These are phyloP conservation scores for Sporobolomyces phaffii DNA, from an alignment of 768 basidiomycete species.

Conservation along the genomic window DNA sequence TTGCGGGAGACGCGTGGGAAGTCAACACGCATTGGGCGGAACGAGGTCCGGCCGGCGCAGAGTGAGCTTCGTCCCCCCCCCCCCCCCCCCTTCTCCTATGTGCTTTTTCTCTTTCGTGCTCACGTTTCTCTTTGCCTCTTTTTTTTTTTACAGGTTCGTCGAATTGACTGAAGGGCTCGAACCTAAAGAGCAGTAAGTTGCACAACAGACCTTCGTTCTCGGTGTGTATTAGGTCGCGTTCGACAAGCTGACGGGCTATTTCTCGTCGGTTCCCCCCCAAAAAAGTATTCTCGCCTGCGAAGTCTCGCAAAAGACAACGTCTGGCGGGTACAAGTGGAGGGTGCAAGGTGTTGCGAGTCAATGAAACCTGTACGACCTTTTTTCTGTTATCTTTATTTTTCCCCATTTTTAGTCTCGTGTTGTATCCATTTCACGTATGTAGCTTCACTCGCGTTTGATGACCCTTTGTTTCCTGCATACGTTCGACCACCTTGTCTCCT, in stretches of 20 bases:
- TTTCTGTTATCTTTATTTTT: background rate
- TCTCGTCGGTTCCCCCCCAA: background rate
- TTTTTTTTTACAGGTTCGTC: slow-evolving; percentile 5
- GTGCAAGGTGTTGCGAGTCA: slow-evolving; percentile 17
- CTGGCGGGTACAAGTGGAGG: slow-evolving; percentile 11
- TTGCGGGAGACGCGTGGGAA: background rate
- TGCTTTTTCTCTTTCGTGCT: too few species aligned
- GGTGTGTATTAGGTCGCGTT: background rate
- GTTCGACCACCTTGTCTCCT: too few species aligned
- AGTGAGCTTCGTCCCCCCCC: background rate
- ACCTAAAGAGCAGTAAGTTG: slow-evolving; percentile 8
- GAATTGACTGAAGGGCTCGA: slow-evolving; percentile 4
- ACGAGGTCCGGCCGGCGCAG: slow-evolving; percentile 7
- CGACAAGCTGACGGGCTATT: background rate
- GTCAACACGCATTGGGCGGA: slow-evolving; percentile 9
- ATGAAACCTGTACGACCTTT: background rate
- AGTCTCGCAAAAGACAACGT: background rate
- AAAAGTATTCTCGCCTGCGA: slow-evolving; percentile 25
- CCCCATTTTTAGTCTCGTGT: too few species aligned
- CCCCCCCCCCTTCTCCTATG: background rate
- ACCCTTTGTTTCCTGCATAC: too few species aligned
- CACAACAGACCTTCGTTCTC: too few species aligned
- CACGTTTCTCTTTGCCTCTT: too few species aligned
- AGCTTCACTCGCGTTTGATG: too few species aligned
- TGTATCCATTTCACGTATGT: background rate